Evolutionary conservation across 257 asterid species (phyloP).

Genomic region (Salvia hispanica): DNA sequence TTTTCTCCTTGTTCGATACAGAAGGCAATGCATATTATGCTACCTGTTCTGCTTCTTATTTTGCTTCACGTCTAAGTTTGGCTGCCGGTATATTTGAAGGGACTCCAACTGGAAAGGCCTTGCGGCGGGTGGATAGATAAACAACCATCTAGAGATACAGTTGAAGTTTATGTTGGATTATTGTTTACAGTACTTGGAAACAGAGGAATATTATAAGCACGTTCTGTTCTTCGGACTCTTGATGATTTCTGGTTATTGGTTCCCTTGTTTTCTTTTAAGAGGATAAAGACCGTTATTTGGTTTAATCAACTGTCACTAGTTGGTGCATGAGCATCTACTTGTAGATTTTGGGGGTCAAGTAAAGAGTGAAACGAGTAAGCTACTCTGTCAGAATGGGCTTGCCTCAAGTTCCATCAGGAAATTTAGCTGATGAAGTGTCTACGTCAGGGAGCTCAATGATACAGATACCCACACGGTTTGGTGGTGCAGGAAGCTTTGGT

Average conservation of each 20-base stretch:
- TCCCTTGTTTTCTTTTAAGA: conserved; percentile 1
- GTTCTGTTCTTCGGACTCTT: conserved; percentile 10
- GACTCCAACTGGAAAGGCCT: conserved; percentile 32
- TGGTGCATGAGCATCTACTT: conserved; percentile 19
- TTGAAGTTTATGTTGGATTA: conserved; percentile 26
- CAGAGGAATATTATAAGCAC: neutral
- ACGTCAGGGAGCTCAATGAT: conserved; percentile 51
- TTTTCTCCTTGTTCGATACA: conserved; percentile 33
- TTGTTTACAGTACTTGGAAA: conserved; percentile 13
- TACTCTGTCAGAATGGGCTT: conserved; percentile 60
- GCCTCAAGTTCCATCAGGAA: conserved; percentile 70
- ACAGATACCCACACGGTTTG: conserved; percentile 49
- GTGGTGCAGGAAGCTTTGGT: conserved; percentile 55
- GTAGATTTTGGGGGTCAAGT: conserved; percentile 22
- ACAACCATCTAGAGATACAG: neutral
- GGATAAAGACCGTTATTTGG: conserved; percentile 7
- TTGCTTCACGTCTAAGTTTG: conserved; percentile 39
- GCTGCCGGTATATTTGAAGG: conserved; percentile 40
- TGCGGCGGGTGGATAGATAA: conserved; percentile 37
- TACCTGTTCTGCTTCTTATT: conserved; percentile 40
- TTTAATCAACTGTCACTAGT: neutral
- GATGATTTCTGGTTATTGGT: conserved; percentile 3
- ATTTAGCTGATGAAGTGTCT: conserved; percentile 60
- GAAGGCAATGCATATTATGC: conserved; percentile 40
- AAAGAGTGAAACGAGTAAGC: conserved; percentile 15